phyloP scores from a whole-genome alignment of 2,329 filamentous ascomycete genomes.

The Trichoderma citrinoviride region DNA sequence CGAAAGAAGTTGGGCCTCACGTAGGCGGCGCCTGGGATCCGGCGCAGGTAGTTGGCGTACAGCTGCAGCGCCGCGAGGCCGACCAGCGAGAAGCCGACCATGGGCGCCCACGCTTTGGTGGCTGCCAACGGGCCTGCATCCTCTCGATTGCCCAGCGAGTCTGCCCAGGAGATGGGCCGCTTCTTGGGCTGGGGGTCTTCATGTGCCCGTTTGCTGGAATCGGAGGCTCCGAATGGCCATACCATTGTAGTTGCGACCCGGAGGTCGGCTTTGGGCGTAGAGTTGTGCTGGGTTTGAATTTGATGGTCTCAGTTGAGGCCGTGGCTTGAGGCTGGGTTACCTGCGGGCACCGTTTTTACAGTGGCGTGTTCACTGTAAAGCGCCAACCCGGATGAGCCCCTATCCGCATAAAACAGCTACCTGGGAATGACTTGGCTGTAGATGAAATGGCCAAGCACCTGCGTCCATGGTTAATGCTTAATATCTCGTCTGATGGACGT shows the following conservation, averaged over 20 bases:
- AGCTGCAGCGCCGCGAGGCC: constrained; percentile 46
- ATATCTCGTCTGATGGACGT: too few relatives aligned
- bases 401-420: background rate
- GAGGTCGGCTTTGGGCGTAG: constrained; percentile 26
- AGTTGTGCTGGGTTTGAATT: background rate
- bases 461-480: too few relatives aligned
- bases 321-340: background rate
- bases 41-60: constrained; percentile 75
- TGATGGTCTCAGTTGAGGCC: background rate
- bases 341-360: background rate
- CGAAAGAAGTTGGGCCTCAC: constrained; percentile 75
- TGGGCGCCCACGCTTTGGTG: constrained; percentile 41
- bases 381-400: background rate
- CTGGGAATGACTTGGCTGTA: background rate
- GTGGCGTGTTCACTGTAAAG: constrained; percentile 3
- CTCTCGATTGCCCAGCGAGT: constrained; percentile 34
- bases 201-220: constrained; percentile 27
- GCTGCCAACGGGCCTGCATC: constrained; percentile 33
- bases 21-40: constrained; percentile 74
- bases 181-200: constrained; percentile 28
- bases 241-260: constrained; percentile 39
- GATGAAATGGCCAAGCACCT: background rate
- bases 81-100: constrained; percentile 38
- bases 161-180: constrained; percentile 39
- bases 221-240: constrained; percentile 41